Conservation (phyloP, 768 basidiomycete genomes). For the Termitomyces sp. region DNA sequence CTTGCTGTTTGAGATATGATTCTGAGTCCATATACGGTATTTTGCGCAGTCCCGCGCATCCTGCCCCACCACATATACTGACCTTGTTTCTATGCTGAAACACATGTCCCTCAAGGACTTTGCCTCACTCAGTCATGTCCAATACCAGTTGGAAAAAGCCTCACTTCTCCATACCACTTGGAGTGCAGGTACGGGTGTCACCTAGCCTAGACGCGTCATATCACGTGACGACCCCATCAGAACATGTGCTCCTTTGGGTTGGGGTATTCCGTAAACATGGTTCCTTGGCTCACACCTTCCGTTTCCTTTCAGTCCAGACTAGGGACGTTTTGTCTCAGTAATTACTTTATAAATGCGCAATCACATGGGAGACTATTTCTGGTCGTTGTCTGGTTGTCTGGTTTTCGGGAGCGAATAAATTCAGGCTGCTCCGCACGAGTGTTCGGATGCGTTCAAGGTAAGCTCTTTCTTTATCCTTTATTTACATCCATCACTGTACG, state of each 20-base stretch:
- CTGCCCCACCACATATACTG: no score
- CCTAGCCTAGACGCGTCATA: not conserved
- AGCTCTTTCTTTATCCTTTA: slow-evolving; percentile 3
- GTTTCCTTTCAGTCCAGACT: not conserved
- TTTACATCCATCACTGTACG: not conserved
- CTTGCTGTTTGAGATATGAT: no score
- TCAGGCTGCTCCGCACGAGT: not conserved
- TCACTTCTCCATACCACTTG: no score
- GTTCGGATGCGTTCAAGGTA: not conserved
- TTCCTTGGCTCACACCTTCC: slow-evolving; percentile 2
- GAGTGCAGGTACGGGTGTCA: no score
- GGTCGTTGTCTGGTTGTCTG: not conserved
- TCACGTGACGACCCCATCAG: not conserved
- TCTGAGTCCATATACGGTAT: no score
- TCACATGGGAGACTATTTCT: not conserved
- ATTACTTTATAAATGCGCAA: not conserved
- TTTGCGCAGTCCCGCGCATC: no score
- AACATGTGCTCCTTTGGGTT: not conserved
- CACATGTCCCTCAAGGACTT: no score
- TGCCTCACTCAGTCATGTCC: no score
- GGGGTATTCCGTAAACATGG: not conserved
- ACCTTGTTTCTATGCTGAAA: no score
- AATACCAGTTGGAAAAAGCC: no score
- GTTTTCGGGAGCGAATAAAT: not conserved
- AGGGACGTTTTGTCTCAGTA: not conserved